Base-by-base conservation (phyloP, 2,329 filamentous ascomycete species). In the Diaporthe citrichinensis region DNA sequence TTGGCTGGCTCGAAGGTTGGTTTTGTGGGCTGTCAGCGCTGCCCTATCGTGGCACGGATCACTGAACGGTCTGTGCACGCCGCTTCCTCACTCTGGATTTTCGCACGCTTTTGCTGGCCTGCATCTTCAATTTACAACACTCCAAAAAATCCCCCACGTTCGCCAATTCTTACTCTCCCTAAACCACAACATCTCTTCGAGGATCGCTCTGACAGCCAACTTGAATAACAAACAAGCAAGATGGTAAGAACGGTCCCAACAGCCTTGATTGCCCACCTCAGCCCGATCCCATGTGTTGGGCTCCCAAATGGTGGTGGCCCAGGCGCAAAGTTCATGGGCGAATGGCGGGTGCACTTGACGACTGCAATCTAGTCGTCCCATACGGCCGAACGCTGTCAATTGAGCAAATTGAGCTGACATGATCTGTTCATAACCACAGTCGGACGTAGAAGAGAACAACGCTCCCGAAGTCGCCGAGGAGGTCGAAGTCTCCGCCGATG, bases 361-460 rank as follows among this genome's bases (percentile, higher is more conserved):
- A 69, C 39, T 69, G 41, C 65, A 25, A 25, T 44, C 14, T 36
- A 55, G 55, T 59, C 49, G 46, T 36, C 31, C 41, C 73, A 71
- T 71, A 58, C 76, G 75, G 79, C 59, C 34, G 23, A 17, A 72
- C 69, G 61, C 57, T 36, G 58, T 76, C 74, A 55, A 31, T 76
- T 71, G 77, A 46, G 75, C 67, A 74, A 72, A 65, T 78, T 76
- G 78, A 61, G 78, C 78, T 78, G 78, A 79, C 73, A 34, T 76
- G 73, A 68, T 79, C 80, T 78, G 80, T 78, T 51, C 61, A 59
- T 74, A n/a, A 77, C 72, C 81, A 78, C 81, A 98, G 97, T 98
- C 96, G 95, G 96, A 98, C 95, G 96, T 96, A 98, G 97, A 98
- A 98, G 96, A 98, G 94, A 95, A 93, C 89, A 94, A 92, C 88